phyloP scores from a whole-genome alignment of 2,329 filamentous ascomycete species.

The Clonostachys solani region DNA sequence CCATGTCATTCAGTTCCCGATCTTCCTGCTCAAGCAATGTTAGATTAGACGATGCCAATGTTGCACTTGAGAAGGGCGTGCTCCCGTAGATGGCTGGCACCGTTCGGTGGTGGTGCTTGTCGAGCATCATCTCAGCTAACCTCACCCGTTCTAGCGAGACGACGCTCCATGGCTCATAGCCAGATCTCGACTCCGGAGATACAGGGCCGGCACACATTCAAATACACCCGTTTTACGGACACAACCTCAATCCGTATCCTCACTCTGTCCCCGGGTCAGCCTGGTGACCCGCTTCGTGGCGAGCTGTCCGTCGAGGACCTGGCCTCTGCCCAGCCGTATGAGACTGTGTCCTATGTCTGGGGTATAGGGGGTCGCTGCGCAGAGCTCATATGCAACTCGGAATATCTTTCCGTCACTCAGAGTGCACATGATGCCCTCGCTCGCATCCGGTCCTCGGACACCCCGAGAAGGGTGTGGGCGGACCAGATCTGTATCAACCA shows the following conservation, averaged over 20 bases:
- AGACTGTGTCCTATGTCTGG: conserved; percentile 30
- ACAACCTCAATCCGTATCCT: conserved; percentile 20
- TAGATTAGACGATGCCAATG: no score
- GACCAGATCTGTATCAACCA: conserved; percentile 37
- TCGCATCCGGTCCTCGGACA: conserved; percentile 15
- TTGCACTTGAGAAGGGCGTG: no score
- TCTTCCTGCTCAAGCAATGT: no score
- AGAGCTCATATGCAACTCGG: conserved; percentile 10
- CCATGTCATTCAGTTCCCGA: no score
- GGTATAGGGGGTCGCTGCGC: conserved; percentile 14
- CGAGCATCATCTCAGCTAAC: no score
- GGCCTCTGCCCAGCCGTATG: conserved; percentile 15
- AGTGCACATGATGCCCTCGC: conserved; percentile 22
- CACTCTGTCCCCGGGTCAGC: conserved; percentile 18
- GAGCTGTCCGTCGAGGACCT: conserved; percentile 15
- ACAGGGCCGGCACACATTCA: conserved; percentile 5
- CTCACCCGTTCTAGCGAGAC: no score
- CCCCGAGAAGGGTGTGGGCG: conserved; percentile 25
- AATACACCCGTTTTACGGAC: conserved; percentile 13
- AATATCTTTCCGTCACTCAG: conserved; percentile 16
- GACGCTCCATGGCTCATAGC: no score
- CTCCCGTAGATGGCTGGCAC: no score
- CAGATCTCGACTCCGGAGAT: neutral
- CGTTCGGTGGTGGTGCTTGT: no score
- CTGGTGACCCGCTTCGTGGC: conserved; percentile 18